Percentiles rank a stretch among this genome's conserved stretches.
These are phyloP conservation scores for Mortierella sp. DNA, from an alignment of 371 early-diverging fungal species.

Conservation along the genomic window DNA sequence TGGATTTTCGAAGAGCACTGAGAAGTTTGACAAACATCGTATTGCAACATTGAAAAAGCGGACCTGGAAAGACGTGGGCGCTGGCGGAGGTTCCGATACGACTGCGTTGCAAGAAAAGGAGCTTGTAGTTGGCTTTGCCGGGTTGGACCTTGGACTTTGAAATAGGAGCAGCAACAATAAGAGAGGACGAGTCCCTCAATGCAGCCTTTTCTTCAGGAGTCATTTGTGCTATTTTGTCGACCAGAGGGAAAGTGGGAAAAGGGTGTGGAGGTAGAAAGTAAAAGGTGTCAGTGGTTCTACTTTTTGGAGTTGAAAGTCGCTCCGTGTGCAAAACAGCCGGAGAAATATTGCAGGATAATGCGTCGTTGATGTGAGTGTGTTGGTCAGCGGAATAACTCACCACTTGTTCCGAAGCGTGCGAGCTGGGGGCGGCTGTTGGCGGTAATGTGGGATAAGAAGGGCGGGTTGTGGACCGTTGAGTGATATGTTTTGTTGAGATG, in stretches of 20 bases:
- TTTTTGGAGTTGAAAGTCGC: background rate
- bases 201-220: constrained; percentile 22
- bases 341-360: background rate
- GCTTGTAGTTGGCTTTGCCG: constrained; percentile 63
- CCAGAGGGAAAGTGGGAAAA: too few species aligned
- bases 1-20: background rate
- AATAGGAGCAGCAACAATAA: constrained; percentile 68
- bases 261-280: background rate
- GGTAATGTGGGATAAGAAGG: background rate
- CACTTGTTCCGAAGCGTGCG: constrained; percentile 26
- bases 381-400: background rate
- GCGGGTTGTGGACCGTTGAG: background rate
- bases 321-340: background rate
- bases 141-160: constrained; percentile 40
- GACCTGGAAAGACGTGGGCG: constrained; percentile 71
- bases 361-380: background rate
- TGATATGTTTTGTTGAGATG: background rate
- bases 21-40: too few species aligned
- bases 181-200: constrained; percentile 46
- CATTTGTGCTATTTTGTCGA: constrained; percentile 21
- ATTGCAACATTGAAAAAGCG: background rate
- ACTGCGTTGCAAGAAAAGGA: constrained; percentile 73
- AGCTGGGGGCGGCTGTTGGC: constrained; percentile 2
- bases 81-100: constrained; percentile 67
- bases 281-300: background rate